These are phyloP conservation scores for Ascochyta viciae-villosae DNA, from an alignment of 2,329 filamentous ascomycete species.

Conservation along the genomic window DNA sequence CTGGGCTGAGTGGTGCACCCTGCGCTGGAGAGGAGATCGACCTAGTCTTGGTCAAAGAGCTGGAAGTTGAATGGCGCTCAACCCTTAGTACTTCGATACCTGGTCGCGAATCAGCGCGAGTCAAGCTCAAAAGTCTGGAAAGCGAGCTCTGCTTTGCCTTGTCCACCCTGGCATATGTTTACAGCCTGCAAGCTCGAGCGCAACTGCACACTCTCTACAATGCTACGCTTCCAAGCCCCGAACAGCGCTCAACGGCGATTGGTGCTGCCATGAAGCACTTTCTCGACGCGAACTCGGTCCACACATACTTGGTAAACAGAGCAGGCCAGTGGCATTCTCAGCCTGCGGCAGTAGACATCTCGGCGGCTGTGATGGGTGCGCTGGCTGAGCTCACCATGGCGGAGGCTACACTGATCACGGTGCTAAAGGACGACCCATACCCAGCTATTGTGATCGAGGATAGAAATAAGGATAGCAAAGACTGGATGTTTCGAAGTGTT, in stretches of 20 bases:
- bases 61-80: conserved; percentile 81
- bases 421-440: conserved; percentile 94
- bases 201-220: conserved; percentile 78
- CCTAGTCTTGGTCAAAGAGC: conserved; percentile 69
- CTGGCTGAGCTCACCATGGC: conserved; percentile 72
- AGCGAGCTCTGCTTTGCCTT: conserved; percentile 84
- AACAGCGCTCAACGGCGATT: conserved; percentile 74
- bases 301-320: conserved; percentile 71
- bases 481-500: conserved; percentile 96
- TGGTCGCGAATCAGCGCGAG: conserved; percentile 67
- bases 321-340: conserved; percentile 52
- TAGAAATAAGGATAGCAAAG: conserved; percentile 81
- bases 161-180: conserved; percentile 76
- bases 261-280: conserved; percentile 78
- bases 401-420: conserved; percentile 87
- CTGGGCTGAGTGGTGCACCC: conserved; percentile 67
- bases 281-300: conserved; percentile 78
- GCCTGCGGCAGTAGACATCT: conserved; percentile 51
- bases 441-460: conserved; percentile 81
- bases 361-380: conserved; percentile 53
- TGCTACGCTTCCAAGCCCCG: conserved; percentile 58
- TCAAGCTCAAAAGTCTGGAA: conserved; percentile 75
- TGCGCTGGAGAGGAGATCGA: conserved; percentile 69
- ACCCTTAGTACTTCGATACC: conserved; percentile 71
- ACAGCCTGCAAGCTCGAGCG: conserved; percentile 74